Evolutionary conservation across 2,329 filamentous ascomycete species (phyloP), one percentile per base, ranked within the genome.

Genomic region (Talaromyces sp.): DNA sequence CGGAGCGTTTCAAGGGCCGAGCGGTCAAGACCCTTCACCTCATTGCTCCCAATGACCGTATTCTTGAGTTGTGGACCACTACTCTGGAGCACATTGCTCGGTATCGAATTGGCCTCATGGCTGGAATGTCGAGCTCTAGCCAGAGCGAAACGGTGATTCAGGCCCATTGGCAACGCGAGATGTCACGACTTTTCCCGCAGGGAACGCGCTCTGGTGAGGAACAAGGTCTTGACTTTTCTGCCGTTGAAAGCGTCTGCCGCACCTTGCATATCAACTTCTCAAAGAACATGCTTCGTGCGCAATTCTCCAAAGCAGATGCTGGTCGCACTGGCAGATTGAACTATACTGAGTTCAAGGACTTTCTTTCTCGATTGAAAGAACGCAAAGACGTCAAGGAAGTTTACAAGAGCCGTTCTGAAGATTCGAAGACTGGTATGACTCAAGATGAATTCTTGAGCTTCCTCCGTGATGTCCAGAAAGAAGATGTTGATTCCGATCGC

Each of bases 261-360:
- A 92, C 88, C 65, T 79, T 97, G 42, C 92, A 97, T 70, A 96
- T 99, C 65, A 92, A 97, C 71, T 91, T 90, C 65, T 89, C 91
- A 2, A 85, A 87, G 55, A 82, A 84, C 49, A 87, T 89, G 41
- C 78, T 97, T 4, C 85, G 84, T 50, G 79, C 82, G 29, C 89
- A 88, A 63, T 97, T 97, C 65, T 79, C 83, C 51, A 81, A 84
- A 54, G 90, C 89, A 5, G 89, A 93, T 65, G 76, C 77, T n/a
- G 80, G 82, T 20, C 75, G 77, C 46, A 83, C 80, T 1, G 87
- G 87, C 20, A 82, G 81, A 47, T 79, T 99, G 48, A 87, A 89
- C 67, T 96, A 91, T 65, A 70, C 77, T 20, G 88, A 96, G 64
- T 99, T 97, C 70, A 84, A 89, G 64, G 82, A 86, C 49, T 97